These are phyloP conservation scores for Rusavskia elegans DNA, from an alignment of 495 filamentous ascomycete species.

Conservation along the genomic window DNA sequence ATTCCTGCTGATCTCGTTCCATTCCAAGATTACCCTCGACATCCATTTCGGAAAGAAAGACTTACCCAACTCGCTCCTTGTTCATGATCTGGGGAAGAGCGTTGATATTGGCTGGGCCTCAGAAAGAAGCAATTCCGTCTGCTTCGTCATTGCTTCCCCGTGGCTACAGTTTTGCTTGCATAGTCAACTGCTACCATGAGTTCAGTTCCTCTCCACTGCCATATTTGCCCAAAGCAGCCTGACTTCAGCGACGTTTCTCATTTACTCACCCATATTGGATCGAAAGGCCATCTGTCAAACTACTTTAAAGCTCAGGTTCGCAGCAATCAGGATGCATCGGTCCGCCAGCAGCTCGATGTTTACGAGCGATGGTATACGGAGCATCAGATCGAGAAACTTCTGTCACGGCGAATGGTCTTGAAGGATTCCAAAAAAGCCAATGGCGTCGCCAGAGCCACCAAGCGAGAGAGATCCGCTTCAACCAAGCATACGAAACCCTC, in stretches of 20 bases:
- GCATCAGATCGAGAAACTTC: slow-evolving; percentile 46
- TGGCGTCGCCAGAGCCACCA: slow-evolving; percentile 1
- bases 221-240: slow-evolving; percentile 60
- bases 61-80: not conserved
- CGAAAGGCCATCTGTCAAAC: slow-evolving; percentile 67
- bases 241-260: slow-evolving; percentile 79
- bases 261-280: slow-evolving; percentile 71
- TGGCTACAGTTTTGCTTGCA: not conserved
- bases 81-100: slow-evolving; percentile 1
- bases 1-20: not conserved
- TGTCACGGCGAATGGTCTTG: slow-evolving; percentile 51
- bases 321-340: slow-evolving; percentile 36
- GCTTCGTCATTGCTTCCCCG: slow-evolving; percentile 19
- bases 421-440: slow-evolving; percentile 47
- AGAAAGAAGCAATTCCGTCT: slow-evolving; percentile 1
- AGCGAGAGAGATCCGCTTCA: not conserved
- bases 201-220: slow-evolving; percentile 54
- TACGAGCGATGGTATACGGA: slow-evolving; percentile 58
- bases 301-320: slow-evolving; percentile 57
- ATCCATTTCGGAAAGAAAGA: no score
- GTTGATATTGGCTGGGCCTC: not conserved
- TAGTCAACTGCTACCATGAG: slow-evolving; percentile 23
- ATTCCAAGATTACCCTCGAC: not conserved
- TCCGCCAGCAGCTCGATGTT: slow-evolving; percentile 31
- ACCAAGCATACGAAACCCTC: not conserved